Conservation (phyloP, 306 rosid genomes). For the Ceratonia siliqua region DNA sequence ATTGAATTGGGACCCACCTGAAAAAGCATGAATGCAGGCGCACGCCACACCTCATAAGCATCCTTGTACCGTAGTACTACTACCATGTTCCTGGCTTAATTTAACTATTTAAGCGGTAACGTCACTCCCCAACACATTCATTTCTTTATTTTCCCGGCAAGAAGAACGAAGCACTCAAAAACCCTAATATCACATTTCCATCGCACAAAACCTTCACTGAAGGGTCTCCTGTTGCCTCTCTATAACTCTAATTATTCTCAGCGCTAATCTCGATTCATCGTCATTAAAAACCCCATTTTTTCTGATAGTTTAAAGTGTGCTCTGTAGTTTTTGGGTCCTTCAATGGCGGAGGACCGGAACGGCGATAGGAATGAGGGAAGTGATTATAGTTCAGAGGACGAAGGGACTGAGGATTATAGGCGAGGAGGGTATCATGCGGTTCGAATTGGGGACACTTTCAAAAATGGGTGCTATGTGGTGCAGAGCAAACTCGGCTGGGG, state of each 20-base stretch:
- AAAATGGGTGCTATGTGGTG: slow-evolving; percentile 61
- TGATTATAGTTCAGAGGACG: slow-evolving; percentile 75
- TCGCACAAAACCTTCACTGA: background rate
- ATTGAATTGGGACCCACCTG: too few species aligned
- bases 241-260: background rate
- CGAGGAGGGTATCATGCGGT: slow-evolving; percentile 85
- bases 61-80: too few species aligned
- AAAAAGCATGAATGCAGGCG: too few species aligned
- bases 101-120: too few species aligned
- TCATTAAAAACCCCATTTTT: background rate
- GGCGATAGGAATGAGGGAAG: slow-evolving; percentile 58
- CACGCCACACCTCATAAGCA: too few species aligned
- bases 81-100: too few species aligned
- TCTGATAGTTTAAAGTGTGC: background rate
- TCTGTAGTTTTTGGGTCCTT: background rate
- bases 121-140: background rate
- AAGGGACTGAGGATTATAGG: slow-evolving; percentile 73
- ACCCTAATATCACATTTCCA: slow-evolving; percentile 21
- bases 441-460: slow-evolving; percentile 64
- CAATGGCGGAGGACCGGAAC: slow-evolving; percentile 48
- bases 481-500: slow-evolving; percentile 91
- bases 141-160: slow-evolving; percentile 29
- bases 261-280: background rate
- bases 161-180: background rate
- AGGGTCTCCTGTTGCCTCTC: background rate